These are phyloP conservation scores for Globisporangium irregulare DNA, from an alignment of 352 stramenopile genomes.

Conservation along the genomic window DNA sequence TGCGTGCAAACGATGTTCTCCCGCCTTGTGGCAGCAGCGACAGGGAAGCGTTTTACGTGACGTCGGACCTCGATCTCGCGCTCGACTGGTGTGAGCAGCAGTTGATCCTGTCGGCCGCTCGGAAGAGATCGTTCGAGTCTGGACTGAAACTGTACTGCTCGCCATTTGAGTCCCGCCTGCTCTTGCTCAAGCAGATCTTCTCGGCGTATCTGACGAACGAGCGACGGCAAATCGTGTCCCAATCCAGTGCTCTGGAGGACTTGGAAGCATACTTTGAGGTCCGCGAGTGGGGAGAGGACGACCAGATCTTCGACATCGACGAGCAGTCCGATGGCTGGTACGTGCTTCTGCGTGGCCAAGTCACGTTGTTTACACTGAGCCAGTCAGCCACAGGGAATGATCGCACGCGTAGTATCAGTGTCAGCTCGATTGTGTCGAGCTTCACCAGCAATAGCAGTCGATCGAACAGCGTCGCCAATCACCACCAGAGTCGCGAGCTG, in stretches of 20 bases:
- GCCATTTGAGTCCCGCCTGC: slow-evolving; percentile 24
- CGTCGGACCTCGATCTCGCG: slow-evolving; percentile 45
- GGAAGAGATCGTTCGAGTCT: slow-evolving; percentile 35
- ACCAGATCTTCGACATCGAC: slow-evolving; percentile 36
- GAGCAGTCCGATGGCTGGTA: slow-evolving; percentile 45
- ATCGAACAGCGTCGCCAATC: neutral
- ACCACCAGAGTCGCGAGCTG: slow-evolving; percentile 29
- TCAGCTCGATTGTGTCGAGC: neutral
- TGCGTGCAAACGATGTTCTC: slow-evolving; percentile 59
- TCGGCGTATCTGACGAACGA: slow-evolving; percentile 34
- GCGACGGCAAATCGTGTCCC: slow-evolving; percentile 16
- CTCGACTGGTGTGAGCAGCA: slow-evolving; percentile 69
- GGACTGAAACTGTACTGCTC: slow-evolving; percentile 23
- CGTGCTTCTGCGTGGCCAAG: slow-evolving; percentile 46
- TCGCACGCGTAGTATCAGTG: neutral
- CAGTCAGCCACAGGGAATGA: neutral
- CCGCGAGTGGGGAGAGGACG: slow-evolving; percentile 29
- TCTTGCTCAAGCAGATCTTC: slow-evolving; percentile 44
- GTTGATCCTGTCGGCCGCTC: slow-evolving; percentile 42
- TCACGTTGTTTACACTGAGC: slow-evolving; percentile 36
- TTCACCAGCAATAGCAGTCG: slow-evolving; percentile 4
- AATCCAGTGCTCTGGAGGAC: slow-evolving; percentile 24
- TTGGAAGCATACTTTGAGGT: slow-evolving; percentile 36
- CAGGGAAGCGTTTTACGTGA: slow-evolving; percentile 33
- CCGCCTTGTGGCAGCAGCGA: slow-evolving; percentile 2